Conservation (phyloP, 148 eudicot species). For the Rhododendron molle region DNA sequence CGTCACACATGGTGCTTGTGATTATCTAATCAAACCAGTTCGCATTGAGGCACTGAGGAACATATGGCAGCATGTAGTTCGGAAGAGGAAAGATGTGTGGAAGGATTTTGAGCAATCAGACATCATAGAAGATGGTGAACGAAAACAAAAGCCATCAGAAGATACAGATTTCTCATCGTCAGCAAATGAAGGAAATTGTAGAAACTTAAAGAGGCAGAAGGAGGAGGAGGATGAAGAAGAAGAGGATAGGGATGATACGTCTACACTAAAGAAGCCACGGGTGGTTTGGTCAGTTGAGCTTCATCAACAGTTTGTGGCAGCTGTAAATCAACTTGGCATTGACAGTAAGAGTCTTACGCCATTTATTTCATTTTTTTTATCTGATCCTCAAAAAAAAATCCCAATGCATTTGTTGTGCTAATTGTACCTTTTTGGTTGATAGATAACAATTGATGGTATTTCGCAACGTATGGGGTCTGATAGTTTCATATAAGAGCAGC, state of each 20-base stretch:
- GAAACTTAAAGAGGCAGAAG: constrained; percentile 57
- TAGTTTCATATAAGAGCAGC: not conserved
- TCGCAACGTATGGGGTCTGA: not conserved
- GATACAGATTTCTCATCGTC: constrained; percentile 62
- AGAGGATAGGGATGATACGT: constrained; percentile 67
- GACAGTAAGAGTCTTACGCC: constrained; percentile 56
- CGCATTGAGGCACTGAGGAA: constrained; percentile 79
- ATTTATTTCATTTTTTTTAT: not conserved
- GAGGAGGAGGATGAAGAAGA: constrained; percentile 61
- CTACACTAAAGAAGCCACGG: constrained; percentile 72
- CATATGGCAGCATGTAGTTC: constrained; percentile 89
- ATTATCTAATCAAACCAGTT: constrained; percentile 79
- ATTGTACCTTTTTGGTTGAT: not conserved
- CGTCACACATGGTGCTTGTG: constrained; percentile 84
- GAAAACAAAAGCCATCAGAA: constrained; percentile 35
- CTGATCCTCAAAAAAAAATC: not conserved
- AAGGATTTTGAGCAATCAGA: constrained; percentile 43
- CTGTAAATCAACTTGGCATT: constrained; percentile 86
- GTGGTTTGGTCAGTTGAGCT: constrained; percentile 97
- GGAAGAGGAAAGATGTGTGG: constrained; percentile 55
- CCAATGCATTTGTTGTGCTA: not conserved
- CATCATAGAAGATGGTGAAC: constrained; percentile 38
- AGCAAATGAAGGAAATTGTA: constrained; percentile 68
- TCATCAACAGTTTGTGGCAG: constrained; percentile 84
- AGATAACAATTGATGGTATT: not conserved